Conservation (phyloP, 2,329 filamentous ascomycete species). For the Beauveria rudraprayagi region DNA sequence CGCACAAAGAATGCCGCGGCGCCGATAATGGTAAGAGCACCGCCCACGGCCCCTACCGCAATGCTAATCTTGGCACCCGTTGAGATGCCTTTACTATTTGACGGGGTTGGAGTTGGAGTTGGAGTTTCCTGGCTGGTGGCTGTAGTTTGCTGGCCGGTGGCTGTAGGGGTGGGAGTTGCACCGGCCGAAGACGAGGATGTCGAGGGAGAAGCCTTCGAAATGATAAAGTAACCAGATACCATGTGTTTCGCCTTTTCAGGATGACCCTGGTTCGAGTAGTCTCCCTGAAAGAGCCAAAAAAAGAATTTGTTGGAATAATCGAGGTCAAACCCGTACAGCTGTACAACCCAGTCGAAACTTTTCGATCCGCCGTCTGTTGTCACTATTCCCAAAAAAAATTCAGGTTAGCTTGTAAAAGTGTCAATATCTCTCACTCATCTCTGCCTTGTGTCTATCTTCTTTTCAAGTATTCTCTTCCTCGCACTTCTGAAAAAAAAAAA, state of each 20-base stretch:
- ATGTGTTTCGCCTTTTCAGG: neutral
- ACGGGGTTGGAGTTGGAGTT: neutral
- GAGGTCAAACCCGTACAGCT: slow-evolving; percentile 13
- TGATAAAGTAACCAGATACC: neutral
- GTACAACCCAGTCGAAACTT: slow-evolving; percentile 15
- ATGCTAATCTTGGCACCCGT: neutral
- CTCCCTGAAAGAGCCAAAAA: slow-evolving; percentile 18
- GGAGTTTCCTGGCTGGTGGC: neutral
- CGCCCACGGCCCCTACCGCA: neutral
- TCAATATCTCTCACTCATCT: no score
- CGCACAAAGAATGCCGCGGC: neutral
- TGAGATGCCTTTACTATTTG: neutral
- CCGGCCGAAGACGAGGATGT: neutral
- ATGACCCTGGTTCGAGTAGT: slow-evolving; percentile 7
- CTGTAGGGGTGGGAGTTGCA: neutral
- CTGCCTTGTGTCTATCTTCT: no score
- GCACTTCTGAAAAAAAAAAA: no score
- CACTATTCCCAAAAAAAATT: neutral
- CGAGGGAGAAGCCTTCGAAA: neutral
- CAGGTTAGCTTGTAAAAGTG: no score
- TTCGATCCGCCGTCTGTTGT: slow-evolving; percentile 7
- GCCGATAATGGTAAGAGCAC: neutral
- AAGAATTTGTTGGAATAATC: slow-evolving; percentile 14
- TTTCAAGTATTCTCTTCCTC: no score
- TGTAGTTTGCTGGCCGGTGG: neutral